phyloP scores from a whole-genome alignment of 2,329 filamentous ascomycete species.

The Phaeosphaeria sp. region DNA sequence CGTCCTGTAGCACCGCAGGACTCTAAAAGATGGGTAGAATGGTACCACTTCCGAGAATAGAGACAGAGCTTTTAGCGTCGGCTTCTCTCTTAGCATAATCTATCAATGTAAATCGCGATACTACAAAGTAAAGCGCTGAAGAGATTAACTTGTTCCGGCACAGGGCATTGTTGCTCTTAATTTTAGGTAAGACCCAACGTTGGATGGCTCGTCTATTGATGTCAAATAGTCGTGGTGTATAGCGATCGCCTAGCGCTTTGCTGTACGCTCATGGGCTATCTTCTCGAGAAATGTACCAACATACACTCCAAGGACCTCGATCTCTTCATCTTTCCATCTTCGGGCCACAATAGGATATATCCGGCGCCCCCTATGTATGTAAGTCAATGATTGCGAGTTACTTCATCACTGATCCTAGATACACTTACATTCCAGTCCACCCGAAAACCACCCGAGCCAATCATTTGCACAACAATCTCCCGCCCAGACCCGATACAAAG shows the following conservation, averaged over 20 bases:
- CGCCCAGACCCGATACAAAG: slow-evolving; percentile 16
- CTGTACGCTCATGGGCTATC: slow-evolving; percentile 6
- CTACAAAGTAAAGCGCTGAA: no score
- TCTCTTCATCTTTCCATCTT: slow-evolving; percentile 20
- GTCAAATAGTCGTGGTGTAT: no score
- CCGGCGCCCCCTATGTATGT: slow-evolving; percentile 21
- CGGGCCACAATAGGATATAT: slow-evolving; percentile 27
- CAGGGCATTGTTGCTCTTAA: no score
- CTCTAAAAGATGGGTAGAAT: no score
- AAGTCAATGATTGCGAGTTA: slow-evolving; percentile 1
- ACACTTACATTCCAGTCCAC: slow-evolving; percentile 22
- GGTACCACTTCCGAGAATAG: no score
- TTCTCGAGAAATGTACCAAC: slow-evolving; percentile 35
- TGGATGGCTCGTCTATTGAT: no score
- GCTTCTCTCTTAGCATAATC: no score
- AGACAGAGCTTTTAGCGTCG: no score
- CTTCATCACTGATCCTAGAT: not conserved
- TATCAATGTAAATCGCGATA: no score
- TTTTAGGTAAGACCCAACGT: no score
- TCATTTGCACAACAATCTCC: slow-evolving; percentile 24
- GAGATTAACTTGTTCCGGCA: no score
- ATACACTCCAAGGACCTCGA: slow-evolving; percentile 20
- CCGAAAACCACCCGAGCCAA: slow-evolving; percentile 27
- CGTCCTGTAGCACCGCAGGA: no score
- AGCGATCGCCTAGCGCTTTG: not conserved